phyloP scores from a whole-genome alignment of 192 early-diverging fungal genomes.

The Dissophora globulifera region DNA sequence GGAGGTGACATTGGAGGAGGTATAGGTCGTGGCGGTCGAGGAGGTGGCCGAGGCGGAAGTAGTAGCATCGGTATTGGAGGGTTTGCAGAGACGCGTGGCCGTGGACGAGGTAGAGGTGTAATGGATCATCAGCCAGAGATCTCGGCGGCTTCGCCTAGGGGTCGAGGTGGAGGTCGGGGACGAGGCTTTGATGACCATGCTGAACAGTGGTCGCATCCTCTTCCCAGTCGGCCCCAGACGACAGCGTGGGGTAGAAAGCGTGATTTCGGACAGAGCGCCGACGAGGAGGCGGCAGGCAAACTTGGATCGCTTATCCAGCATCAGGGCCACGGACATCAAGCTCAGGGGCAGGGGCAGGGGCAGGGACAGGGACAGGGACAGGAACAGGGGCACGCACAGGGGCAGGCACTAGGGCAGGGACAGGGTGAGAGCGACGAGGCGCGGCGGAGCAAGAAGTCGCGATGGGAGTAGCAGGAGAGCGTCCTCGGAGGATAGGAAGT shows the following conservation, averaged over 20 bases:
- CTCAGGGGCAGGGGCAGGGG: too few relatives aligned
- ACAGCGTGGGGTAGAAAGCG: conserved; percentile 8
- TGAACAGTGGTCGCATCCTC: conserved; percentile 10
- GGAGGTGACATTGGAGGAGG: background rate
- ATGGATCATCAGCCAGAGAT: conserved; percentile 2
- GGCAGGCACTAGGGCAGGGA: background rate
- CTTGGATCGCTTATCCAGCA: too few relatives aligned
- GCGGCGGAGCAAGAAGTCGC: conserved; percentile 36
- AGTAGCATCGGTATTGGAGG: conserved; percentile 25
- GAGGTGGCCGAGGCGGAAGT: conserved; percentile 13
- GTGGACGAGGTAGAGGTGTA: conserved; percentile 13
- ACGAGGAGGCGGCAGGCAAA: background rate
- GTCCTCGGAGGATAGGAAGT: too few relatives aligned
- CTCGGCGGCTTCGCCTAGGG: background rate
- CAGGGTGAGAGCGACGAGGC: conserved; percentile 8
- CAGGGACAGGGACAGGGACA: too few relatives aligned
- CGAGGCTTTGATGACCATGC: conserved; percentile 15
- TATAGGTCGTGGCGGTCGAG: too few relatives aligned
- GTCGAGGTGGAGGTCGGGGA: conserved; percentile 10
- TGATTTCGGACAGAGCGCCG: background rate
- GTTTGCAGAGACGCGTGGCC: conserved; percentile 5
- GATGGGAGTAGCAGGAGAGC: too few relatives aligned
- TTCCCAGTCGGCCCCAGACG: conserved; percentile 18
- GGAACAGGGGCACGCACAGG: background rate
- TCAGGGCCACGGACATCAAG: too few relatives aligned